Evolutionary conservation across 2,329 filamentous ascomycete species (phyloP).

Genomic region (Fusarium tjaetaba): DNA sequence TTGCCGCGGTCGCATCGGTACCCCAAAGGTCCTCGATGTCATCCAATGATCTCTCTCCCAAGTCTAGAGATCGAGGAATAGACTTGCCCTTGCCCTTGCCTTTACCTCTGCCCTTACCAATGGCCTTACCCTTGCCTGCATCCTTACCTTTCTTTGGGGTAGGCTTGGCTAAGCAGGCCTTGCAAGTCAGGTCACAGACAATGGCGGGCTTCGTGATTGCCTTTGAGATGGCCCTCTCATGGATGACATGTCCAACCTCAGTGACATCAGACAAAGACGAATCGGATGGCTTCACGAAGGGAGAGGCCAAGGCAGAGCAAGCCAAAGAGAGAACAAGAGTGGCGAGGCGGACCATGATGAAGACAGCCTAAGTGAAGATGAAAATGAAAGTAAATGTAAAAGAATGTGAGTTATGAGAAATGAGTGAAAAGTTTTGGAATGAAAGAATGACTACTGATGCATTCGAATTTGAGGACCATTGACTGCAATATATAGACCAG

Average conservation of each 20-base stretch:
- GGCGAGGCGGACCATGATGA: not conserved
- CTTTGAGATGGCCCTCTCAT: not conserved
- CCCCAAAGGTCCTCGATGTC: not conserved
- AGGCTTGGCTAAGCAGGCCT: not conserved
- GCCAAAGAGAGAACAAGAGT: not conserved
- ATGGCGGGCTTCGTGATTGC: not conserved
- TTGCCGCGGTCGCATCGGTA: not conserved
- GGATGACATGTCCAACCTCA: not conserved
- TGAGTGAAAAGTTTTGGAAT: not conserved
- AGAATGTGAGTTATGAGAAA: not conserved
- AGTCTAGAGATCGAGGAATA: not conserved
- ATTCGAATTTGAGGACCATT: not conserved
- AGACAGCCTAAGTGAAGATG: not conserved
- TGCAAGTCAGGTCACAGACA: not conserved
- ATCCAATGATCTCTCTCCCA: not conserved
- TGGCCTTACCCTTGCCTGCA: not conserved
- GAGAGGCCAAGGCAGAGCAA: not conserved
- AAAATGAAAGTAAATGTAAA: not conserved
- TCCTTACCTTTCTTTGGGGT: not conserved
- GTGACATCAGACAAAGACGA: not conserved
- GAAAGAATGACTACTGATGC: not conserved
- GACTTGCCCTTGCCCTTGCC: not conserved
- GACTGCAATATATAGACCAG: not conserved
- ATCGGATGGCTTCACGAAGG: not conserved
- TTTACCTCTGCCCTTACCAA: not conserved